These are phyloP conservation scores for Hypoxylon sp. DNA, from an alignment of 2,329 filamentous ascomycete species.

Conservation along the genomic window DNA sequence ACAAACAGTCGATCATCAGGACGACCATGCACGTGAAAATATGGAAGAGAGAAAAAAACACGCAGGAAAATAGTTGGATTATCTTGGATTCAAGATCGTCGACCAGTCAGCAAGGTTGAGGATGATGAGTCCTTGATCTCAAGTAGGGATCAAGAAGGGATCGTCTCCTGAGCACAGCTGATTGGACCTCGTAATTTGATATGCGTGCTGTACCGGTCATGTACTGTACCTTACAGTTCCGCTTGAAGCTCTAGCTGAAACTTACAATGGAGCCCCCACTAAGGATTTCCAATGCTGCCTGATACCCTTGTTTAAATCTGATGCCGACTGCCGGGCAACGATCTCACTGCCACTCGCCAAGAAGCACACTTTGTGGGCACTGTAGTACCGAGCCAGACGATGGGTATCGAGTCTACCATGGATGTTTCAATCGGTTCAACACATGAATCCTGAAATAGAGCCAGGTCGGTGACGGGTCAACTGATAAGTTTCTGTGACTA, in stretches of 20 bases:
- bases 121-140: slow-evolving; percentile 25
- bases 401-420: slow-evolving; percentile 17
- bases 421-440: too few species aligned
- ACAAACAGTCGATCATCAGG: slow-evolving; percentile 11
- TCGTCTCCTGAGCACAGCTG: slow-evolving; percentile 11
- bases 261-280: slow-evolving; percentile 14
- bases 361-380: slow-evolving; percentile 7
- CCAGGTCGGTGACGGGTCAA: too few species aligned
- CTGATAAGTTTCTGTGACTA: too few species aligned
- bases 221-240: slow-evolving; percentile 22
- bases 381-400: slow-evolving; percentile 24
- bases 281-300: slow-evolving; percentile 2
- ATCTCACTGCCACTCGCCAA: slow-evolving; percentile 35
- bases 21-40: slow-evolving; percentile 28
- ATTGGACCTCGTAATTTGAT: slow-evolving; percentile 22
- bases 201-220: slow-evolving; percentile 13
- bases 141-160: slow-evolving; percentile 17
- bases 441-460: too few species aligned
- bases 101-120: slow-evolving; percentile 16
- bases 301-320: slow-evolving; percentile 17
- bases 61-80: slow-evolving; percentile 21
- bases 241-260: slow-evolving; percentile 12
- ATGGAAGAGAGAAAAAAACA: slow-evolving; percentile 21
- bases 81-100: slow-evolving; percentile 13
- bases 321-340: slow-evolving; percentile 35